Evolutionary conservation across 2,329 filamentous ascomycete species (phyloP).

Genomic region (Aspergillus brunneoviolaceus): DNA sequence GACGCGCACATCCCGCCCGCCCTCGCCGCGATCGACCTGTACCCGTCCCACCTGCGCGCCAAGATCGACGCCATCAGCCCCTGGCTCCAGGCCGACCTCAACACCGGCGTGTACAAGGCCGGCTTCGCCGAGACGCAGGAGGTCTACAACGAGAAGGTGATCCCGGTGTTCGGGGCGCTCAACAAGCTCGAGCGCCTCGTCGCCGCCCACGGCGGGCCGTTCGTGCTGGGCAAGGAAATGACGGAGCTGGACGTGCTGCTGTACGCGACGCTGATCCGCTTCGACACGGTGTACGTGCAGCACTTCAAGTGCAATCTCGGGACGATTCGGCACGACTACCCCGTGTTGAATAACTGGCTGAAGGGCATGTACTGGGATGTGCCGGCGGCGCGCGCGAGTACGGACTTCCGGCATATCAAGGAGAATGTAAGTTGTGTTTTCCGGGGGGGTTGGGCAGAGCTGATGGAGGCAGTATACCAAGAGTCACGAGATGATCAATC

Average conservation of each 20-base stretch:
- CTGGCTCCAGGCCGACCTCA: constrained; percentile 59
- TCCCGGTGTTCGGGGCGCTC: constrained; percentile 58
- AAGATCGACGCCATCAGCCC: constrained; percentile 54
- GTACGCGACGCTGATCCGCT: constrained; percentile 59
- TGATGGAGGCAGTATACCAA: constrained; percentile 50
- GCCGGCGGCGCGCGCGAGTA: constrained; percentile 56
- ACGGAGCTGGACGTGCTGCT: constrained; percentile 61
- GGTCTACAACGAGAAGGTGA: constrained; percentile 55
- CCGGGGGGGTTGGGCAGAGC: background rate
- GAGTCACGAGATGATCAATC: constrained; percentile 60
- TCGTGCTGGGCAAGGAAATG: constrained; percentile 54
- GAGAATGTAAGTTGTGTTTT: constrained; percentile 51
- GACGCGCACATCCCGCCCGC: constrained; percentile 46
- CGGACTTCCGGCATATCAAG: constrained; percentile 67
- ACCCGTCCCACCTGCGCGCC: constrained; percentile 49
- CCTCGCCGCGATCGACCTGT: constrained; percentile 51
- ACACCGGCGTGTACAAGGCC: constrained; percentile 61
- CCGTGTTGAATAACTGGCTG: constrained; percentile 61
- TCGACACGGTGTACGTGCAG: constrained; percentile 63
- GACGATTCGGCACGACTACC: constrained; percentile 60
- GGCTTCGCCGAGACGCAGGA: constrained; percentile 59
- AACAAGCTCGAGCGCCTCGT: constrained; percentile 58
- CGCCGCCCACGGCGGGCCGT: constrained; percentile 52
- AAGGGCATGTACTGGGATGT: constrained; percentile 60
- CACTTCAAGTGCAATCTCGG: constrained; percentile 68